These are phyloP conservation scores for Calendula officinalis DNA, from an alignment of 129 eudicot genomes.

Conservation along the genomic window DNA sequence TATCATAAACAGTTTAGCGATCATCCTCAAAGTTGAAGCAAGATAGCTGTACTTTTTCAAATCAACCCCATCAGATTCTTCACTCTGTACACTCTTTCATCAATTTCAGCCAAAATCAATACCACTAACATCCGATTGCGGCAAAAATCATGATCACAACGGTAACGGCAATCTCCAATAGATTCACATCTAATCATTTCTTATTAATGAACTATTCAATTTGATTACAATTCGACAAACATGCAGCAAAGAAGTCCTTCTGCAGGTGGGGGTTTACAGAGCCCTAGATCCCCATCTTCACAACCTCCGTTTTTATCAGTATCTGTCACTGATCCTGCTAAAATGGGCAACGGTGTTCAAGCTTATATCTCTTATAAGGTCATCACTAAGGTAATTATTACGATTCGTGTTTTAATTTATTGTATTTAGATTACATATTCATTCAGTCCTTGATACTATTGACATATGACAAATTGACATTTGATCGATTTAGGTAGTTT, in stretches of 20 bases:
- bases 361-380: conserved; percentile 92
- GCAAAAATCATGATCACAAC: conserved; percentile 44
- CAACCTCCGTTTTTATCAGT: conserved; percentile 65
- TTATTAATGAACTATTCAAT: background rate
- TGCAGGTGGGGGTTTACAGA: conserved; percentile 54
- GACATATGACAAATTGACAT: background rate
- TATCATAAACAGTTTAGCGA: conserved; percentile 6
- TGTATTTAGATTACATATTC: too few relatives aligned
- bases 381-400: conserved; percentile 74
- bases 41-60: background rate
- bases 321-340: conserved; percentile 94
- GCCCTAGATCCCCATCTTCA: conserved; percentile 87
- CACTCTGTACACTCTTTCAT: background rate
- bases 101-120: conserved; percentile 8
- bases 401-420: conserved; percentile 8
- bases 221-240: conserved; percentile 10
- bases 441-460: background rate
- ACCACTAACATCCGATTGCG: background rate
- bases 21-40: conserved; percentile 24
- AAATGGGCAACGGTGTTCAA: conserved; percentile 96
- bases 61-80: conserved; percentile 3
- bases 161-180: conserved; percentile 32
- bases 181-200: conserved; percentile 7
- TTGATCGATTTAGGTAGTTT: too few relatives aligned
- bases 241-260: conserved; percentile 69